Base-by-base conservation (phyloP, 148 eudicot species). In the Fagopyrum tataricum region DNA sequence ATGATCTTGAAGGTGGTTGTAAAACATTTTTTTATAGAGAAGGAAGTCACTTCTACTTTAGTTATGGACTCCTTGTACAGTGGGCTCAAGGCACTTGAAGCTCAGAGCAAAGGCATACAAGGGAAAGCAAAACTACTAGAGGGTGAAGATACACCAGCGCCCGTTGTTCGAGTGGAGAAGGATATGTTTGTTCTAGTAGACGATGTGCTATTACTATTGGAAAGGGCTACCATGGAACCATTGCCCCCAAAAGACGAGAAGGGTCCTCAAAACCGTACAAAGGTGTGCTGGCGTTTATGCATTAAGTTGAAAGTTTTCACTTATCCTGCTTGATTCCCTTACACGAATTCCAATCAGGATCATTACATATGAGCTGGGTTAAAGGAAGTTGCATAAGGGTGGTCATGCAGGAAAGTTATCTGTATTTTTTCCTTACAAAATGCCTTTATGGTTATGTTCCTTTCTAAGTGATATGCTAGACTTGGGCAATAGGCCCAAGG, bases 61-160 rank as follows among this genome's bases (percentile, higher is more conserved):
- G 98, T 93, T 49, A 91, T 93, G 98, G 98, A 93, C 81, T 93
- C 97, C 68, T 78, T 93, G 86, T 86, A 91, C 80, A 91, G 98
- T 86, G 98, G 98, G 78, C 84, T 93, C 43, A 93, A 87, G 88
- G 95, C 98, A 59, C 97, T 93, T 84, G 97, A 93, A 79, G 89
- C 81, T 52, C 92, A 87, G 79, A 84, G 83, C 72, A 93, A 91
- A 79, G 73, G 81, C 77, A 87, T 86, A 82, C 82, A 86, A 80
- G 82, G 79, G 55, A 84, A 82, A 79, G 89, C 80, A 24, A 91
- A 86, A 75, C 78, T 79, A 71, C 53, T 73, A 68, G 92, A 89
- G 76, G 79, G 83, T 73, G 97, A 91, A 80, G 92, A 88, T 73
- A 76, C 75, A 68, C 90, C 92, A 13, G 82, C 86, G 77, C 94